Evolutionary conservation across 768 basidiomycete species (phyloP).

Genomic region (Mycena epipterygia): DNA sequence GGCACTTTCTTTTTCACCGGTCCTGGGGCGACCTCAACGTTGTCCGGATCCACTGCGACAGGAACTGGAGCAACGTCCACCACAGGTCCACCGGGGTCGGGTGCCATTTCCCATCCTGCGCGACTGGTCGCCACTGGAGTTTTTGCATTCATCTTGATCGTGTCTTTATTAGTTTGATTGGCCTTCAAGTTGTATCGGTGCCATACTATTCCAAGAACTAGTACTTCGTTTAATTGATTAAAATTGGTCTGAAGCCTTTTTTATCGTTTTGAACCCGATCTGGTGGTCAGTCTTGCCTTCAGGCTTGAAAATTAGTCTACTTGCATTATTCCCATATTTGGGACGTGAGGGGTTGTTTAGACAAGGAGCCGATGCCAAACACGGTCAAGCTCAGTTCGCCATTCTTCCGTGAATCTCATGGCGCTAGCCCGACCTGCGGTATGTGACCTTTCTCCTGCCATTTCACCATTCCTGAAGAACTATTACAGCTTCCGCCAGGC

Average conservation of each 20-base stretch:
- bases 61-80: not conserved
- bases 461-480: constrained; percentile 6
- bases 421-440: constrained; percentile 80
- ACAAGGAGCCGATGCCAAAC: not conserved
- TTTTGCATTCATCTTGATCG: not conserved
- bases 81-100: not conserved
- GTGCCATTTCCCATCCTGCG: not conserved
- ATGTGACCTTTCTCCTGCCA: constrained; percentile 40
- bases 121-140: not conserved
- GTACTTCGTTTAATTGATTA: no score
- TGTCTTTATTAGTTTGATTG: not conserved
- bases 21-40: constrained; percentile 39
- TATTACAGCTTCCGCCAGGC: constrained; percentile 83
- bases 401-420: constrained; percentile 54
- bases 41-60: not conserved
- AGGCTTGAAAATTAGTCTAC: not conserved
- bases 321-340: not conserved
- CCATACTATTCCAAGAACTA: no score
- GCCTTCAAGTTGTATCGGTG: not conserved
- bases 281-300: no score
- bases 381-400: not conserved
- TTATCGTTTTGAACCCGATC: no score
- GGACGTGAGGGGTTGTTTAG: constrained; percentile 1
- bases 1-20: constrained; percentile 61
- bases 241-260: no score